Conservation (phyloP, 805 yeast genomes). For the Scheffersomyces stipitis region DNA sequence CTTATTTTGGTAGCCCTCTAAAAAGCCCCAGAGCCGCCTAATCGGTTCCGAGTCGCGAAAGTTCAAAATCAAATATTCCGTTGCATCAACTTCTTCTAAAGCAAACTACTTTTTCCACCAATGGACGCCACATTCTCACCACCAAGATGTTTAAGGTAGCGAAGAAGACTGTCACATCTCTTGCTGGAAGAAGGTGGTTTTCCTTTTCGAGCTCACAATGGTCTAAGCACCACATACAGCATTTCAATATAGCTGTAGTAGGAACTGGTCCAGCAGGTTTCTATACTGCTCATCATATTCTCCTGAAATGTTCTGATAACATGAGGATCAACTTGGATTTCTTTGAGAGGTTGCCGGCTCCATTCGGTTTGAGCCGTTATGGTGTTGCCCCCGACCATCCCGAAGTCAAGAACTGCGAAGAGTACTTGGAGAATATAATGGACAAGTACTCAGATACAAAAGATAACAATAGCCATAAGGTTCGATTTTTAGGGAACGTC, state of each 20-base stretch:
- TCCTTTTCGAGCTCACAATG: too few relatives aligned
- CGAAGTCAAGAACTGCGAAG: constrained; percentile 84
- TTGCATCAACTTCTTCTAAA: too few relatives aligned
- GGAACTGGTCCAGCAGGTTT: constrained; percentile 98
- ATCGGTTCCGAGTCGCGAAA: too few relatives aligned
- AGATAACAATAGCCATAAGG: constrained; percentile 14
- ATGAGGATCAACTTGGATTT: constrained; percentile 55
- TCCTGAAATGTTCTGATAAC: constrained; percentile 43
- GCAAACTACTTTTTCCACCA: too few relatives aligned
- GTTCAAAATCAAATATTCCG: too few relatives aligned
- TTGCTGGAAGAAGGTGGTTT: too few relatives aligned
- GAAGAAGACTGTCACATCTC: too few relatives aligned
- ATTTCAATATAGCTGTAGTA: constrained; percentile 70
- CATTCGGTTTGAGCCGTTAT: constrained; percentile 85
- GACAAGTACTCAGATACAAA: constrained; percentile 7
- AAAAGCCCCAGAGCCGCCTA: too few relatives aligned
- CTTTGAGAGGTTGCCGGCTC: constrained; percentile 84
- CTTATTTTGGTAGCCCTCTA: too few relatives aligned
- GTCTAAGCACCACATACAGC: too few relatives aligned
- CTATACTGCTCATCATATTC: constrained; percentile 76
- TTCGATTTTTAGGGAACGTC: constrained; percentile 68
- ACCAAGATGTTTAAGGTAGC: too few relatives aligned
- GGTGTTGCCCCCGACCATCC: constrained; percentile 99
- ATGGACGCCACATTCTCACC: too few relatives aligned
- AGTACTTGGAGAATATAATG: constrained; percentile 61